phyloP scores from a whole-genome alignment of 2,329 filamentous ascomycete species.

The Trichoderma sp. region DNA sequence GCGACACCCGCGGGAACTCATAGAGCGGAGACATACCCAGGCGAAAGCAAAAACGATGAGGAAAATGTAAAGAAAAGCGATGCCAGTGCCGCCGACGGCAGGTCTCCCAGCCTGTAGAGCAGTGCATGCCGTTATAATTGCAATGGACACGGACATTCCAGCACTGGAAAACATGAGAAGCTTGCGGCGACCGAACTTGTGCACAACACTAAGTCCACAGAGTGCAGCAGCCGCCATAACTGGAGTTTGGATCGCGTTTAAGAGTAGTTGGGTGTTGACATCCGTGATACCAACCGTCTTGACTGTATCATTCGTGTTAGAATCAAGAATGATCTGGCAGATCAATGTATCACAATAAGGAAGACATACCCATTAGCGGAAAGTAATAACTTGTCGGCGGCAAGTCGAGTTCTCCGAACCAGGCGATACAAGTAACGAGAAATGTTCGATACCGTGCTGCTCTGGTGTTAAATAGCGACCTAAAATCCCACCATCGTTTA shows the following conservation, averaged over 20 bases:
- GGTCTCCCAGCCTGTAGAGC: not conserved
- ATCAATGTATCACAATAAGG: not conserved
- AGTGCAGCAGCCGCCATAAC: not conserved
- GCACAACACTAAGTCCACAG: conserved; percentile 1
- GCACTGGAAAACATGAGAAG: conserved; percentile 5
- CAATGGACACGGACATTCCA: not conserved
- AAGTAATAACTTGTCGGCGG: not conserved
- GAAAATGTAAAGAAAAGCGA: not conserved
- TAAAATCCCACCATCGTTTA: conserved; percentile 1
- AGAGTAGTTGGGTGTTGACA: not conserved
- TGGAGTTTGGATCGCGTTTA: conserved; percentile 1
- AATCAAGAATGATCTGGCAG: not conserved
- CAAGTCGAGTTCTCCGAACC: conserved; percentile 5
- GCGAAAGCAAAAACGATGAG: not conserved
- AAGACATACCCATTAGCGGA: not conserved
- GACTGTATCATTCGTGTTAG: not conserved
- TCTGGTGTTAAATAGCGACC: not conserved
- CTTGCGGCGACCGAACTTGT: not conserved
- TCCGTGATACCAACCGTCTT: not conserved
- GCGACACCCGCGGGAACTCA: not conserved
- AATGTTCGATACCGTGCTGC: conserved; percentile 1
- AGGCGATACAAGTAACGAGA: not conserved
- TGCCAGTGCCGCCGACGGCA: not conserved
- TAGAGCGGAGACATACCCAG: not conserved
- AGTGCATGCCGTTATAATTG: not conserved